Base-by-base conservation (phyloP, 768 basidiomycete species). In the Hypsizygus marmoreus region DNA sequence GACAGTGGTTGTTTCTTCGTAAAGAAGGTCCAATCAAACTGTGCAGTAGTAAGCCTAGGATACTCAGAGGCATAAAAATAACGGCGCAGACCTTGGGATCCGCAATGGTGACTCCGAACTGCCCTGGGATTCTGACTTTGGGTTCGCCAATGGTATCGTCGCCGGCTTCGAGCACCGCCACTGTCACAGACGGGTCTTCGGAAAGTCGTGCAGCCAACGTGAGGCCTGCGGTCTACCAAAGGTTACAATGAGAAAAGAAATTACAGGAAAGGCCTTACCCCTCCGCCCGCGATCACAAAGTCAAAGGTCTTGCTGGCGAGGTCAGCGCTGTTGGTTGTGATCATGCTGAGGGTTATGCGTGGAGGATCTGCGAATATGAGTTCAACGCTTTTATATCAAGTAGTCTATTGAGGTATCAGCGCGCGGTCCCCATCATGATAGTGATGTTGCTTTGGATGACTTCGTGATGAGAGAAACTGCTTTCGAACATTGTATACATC, bases 171-270 rank as follows among this genome's bases (percentile, higher is more conserved):
- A 53, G 53, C 1, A 76, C 70, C 20, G 67, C 57, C 9, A 78
- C 72, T 1, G 65, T 64, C 34, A 65, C 59, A 16, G 56, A 50
- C 2, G 62, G 49, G 50, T 76, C 69, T 43, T 72, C 71, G 4
- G 69, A 59, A 28, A 79, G 64, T 11, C 77, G 66, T 7, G 63
- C 62, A 13, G 74, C 76, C 9, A 77, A 56, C 1, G 69, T 66
- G 23, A 76, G 55, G 17, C 76, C 76, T 4, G 71, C 70, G 6
- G 65, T 62, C 62, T 60, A 25, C 14, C 4, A 13, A 38, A 28
- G 16, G 24, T 12, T 7, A 24, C 8, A 23, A 19, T n/a, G 2
- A 6, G 12, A 13, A 4, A 19, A 30, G 4, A 6, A 8, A 8
- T 32, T 31, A 2, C 20, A 23, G 17, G 1, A 4, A 16, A 14